phyloP scores from a whole-genome alignment of 2,329 filamentous ascomycete genomes.

The Cryphonectria naterciae region DNA sequence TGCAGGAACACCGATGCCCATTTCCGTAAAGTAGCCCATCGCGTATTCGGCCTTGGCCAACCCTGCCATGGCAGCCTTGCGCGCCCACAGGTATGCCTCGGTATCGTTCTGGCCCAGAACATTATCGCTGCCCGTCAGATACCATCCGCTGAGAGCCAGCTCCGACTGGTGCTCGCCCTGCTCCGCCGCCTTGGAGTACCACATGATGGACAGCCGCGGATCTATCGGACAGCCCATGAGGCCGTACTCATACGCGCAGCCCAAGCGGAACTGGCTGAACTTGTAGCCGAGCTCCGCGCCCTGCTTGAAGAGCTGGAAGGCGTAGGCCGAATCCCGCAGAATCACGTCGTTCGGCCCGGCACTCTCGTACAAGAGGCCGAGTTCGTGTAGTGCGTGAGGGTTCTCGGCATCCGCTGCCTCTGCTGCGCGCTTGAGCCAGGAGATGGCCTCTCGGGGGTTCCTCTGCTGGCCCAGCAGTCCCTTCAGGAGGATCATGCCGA shows the following conservation, averaged over 20 bases:
- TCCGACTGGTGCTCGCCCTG: constrained; percentile 96
- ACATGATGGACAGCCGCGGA: constrained; percentile 82
- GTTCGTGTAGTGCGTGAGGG: constrained; percentile 91
- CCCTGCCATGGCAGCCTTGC: constrained; percentile 87
- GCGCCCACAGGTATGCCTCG: constrained; percentile 95
- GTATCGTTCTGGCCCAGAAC: constrained; percentile 91
- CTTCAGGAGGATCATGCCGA: constrained; percentile 94
- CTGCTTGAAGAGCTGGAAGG: constrained; percentile 79
- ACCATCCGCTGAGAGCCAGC: constrained; percentile 86
- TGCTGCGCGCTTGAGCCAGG: constrained; percentile 91
- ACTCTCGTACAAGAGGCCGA: constrained; percentile 69
- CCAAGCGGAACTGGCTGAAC: constrained; percentile 88
- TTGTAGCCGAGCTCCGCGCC: constrained; percentile 92
- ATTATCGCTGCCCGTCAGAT: constrained; percentile 86
- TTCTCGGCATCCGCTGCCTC: constrained; percentile 88
- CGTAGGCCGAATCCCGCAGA: constrained; percentile 80
- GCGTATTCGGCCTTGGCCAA: constrained; percentile 95
- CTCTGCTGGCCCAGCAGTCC: constrained; percentile 85
- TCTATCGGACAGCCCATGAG: constrained; percentile 82
- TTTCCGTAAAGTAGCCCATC: constrained; percentile 97
- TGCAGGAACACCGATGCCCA: constrained; percentile 84
- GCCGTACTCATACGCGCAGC: constrained; percentile 88
- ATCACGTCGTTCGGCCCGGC: constrained; percentile 72
- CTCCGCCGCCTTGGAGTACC: constrained; percentile 89
- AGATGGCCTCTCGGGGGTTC: constrained; percentile 83